Evolutionary conservation across 805 yeast species (phyloP).

Genomic region (Cyberlindnera meyerae): DNA sequence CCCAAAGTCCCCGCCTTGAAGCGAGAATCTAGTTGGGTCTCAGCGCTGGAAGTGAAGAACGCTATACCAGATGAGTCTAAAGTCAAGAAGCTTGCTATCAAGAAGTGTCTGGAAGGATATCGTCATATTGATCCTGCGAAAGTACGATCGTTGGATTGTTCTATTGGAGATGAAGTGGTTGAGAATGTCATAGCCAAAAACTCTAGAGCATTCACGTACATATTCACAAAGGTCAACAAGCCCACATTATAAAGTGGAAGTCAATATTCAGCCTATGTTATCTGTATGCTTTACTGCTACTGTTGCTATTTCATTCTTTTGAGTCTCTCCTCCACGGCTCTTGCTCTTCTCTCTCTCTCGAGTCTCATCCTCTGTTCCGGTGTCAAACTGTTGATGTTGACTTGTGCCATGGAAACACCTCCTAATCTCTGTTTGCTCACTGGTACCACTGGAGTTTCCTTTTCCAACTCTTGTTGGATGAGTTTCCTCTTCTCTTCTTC

Average conservation of each 20-base stretch:
- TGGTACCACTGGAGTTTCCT: slow-evolving; percentile 19
- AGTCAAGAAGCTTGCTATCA: slow-evolving; percentile 40
- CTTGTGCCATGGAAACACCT: slow-evolving; percentile 28
- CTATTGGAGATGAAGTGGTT: slow-evolving; percentile 31
- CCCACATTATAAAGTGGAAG: slow-evolving; percentile 16
- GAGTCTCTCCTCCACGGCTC: slow-evolving; percentile 92
- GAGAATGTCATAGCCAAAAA: slow-evolving; percentile 26
- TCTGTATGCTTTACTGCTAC: too few relatives aligned
- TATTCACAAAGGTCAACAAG: slow-evolving; percentile 37
- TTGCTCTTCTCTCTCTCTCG: slow-evolving; percentile 91
- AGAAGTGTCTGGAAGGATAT: slow-evolving; percentile 57
- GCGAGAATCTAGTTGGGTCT: slow-evolving; percentile 19
- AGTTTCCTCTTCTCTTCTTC: slow-evolving; percentile 35
- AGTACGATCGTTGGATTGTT: slow-evolving; percentile 8
- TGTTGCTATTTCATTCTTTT: slow-evolving; percentile 22
- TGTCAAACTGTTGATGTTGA: slow-evolving; percentile 54
- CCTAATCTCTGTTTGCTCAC: slow-evolving; percentile 36
- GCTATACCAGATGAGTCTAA: not conserved
- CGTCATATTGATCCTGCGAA: slow-evolving; percentile 54
- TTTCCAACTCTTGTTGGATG: slow-evolving; percentile 42
- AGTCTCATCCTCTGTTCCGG: slow-evolving; percentile 71
- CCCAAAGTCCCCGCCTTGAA: slow-evolving; percentile 3
- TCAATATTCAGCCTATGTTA: too few relatives aligned
- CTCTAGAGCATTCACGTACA: slow-evolving; percentile 32
- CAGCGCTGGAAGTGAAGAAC: slow-evolving; percentile 19